Evolutionary conservation across 2,329 filamentous ascomycete genomes (phyloP).

Genomic region (Beauveria caledonica): DNA sequence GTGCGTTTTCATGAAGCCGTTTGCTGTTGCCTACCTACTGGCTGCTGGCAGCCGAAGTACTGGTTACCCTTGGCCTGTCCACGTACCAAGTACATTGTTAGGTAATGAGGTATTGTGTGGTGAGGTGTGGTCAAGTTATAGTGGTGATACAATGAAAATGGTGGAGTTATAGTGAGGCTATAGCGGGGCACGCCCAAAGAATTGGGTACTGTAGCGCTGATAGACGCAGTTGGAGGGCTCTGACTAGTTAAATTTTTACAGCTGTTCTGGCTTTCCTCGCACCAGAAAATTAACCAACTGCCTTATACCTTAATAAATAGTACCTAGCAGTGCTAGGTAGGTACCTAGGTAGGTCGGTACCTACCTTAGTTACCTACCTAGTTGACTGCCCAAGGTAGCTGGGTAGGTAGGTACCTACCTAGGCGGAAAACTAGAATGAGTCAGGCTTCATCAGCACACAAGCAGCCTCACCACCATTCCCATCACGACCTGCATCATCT

Average conservation of each 20-base stretch:
- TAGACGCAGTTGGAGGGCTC: neutral
- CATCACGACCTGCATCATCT: neutral
- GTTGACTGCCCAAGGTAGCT: too few relatives aligned
- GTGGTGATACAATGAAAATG: neutral
- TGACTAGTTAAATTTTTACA: too few relatives aligned
- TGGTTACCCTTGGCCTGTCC: neutral
- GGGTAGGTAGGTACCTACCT: too few relatives aligned
- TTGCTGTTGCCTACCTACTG: neutral
- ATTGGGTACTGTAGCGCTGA: neutral
- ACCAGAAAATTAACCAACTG: too few relatives aligned
- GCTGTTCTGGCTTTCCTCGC: too few relatives aligned
- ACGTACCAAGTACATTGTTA: neutral
- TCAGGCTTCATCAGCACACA: too few relatives aligned
- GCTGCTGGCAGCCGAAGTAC: neutral
- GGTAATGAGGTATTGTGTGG: neutral
- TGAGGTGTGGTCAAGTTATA: too few relatives aligned
- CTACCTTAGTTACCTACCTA: too few relatives aligned
- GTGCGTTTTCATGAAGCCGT: neutral
- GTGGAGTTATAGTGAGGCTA: neutral
- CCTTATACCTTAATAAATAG: too few relatives aligned
- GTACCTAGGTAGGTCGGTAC: too few relatives aligned
- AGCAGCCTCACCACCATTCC: neutral
- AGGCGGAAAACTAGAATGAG: too few relatives aligned
- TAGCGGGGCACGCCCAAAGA: neutral
- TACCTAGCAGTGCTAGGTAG: too few relatives aligned